These are phyloP conservation scores for Escovopsis weberi DNA, from an alignment of 2,329 filamentous ascomycete species.

Conservation along the genomic window DNA sequence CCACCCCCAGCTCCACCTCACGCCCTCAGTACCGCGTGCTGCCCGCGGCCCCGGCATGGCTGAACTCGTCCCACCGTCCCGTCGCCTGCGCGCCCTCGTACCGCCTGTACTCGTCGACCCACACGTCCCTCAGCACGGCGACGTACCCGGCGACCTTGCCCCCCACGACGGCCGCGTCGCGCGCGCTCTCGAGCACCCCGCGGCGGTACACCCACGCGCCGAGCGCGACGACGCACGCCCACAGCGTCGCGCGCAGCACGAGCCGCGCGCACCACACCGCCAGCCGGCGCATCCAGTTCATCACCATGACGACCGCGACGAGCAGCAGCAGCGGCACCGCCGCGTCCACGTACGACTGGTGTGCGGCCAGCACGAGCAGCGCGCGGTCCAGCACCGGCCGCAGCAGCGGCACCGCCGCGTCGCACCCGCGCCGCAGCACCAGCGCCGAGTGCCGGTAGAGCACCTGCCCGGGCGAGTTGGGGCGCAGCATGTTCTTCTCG, in stretches of 20 bases:
- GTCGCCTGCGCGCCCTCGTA: slow-evolving; percentile 34
- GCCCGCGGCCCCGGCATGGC: not conserved
- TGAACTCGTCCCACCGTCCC: slow-evolving; percentile 4
- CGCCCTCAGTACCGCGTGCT: not conserved
- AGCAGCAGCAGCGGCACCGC: slow-evolving; percentile 20
- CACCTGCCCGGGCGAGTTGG: slow-evolving; percentile 29
- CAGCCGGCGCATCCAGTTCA: slow-evolving; percentile 57
- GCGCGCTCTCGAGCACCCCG: slow-evolving; percentile 47
- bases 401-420: slow-evolving; percentile 25
- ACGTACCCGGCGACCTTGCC: slow-evolving; percentile 31
- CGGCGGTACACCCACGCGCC: slow-evolving; percentile 47
- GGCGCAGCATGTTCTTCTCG: slow-evolving; percentile 32
- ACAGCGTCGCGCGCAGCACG: slow-evolving; percentile 47
- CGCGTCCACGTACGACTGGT: slow-evolving; percentile 19
- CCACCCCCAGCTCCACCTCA: no score
- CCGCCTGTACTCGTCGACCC: slow-evolving; percentile 41
- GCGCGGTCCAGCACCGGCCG: slow-evolving; percentile 28
- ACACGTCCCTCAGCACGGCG: slow-evolving; percentile 36
- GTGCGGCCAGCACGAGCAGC: slow-evolving; percentile 18
- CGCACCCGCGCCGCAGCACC: slow-evolving; percentile 15
- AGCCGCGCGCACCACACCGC: slow-evolving; percentile 67
- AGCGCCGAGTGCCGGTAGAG: slow-evolving; percentile 20
- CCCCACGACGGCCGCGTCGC: slow-evolving; percentile 37
- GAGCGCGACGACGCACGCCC: slow-evolving; percentile 40
- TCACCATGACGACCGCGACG: slow-evolving; percentile 46